A percentile compares a stretch with the other conserved stretches of the same genome.
phyloP scores from a whole-genome alignment of 2,329 filamentous ascomycete species.

The Colletotrichum sp. region DNA sequence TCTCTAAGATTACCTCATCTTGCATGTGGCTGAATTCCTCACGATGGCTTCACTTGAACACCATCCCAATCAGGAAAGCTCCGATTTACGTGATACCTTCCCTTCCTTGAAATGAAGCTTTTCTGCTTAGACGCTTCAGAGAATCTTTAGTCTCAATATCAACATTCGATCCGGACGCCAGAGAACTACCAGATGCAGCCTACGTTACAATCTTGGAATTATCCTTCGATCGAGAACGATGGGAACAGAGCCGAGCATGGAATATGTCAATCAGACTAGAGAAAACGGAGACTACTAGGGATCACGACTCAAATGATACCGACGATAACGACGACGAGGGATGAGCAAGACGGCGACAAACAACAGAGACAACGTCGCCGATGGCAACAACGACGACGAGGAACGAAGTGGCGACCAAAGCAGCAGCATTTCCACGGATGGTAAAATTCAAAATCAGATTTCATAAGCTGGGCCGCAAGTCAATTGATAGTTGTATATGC shows the following conservation, averaged over 20 bases:
- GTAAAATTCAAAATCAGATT: no score
- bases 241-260: no score
- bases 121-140: no score
- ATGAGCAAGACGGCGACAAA: not conserved
- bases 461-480: no score
- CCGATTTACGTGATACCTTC: not conserved
- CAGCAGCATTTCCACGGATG: not conserved
- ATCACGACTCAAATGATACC: not conserved
- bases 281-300: not conserved
- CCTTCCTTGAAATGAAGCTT: no score
- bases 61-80: not conserved
- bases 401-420: not conserved
- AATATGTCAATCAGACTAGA: no score
- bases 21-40: not conserved
- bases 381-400: not conserved
- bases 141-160: no score
- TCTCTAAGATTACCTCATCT: not conserved
- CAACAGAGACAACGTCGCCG: not conserved
- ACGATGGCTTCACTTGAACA: not conserved
- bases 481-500: not conserved
- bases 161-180: not conserved
- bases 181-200: not conserved
- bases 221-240: not conserved
- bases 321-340: not conserved
- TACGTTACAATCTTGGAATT: not conserved